Base-by-base conservation (phyloP, 2,329 filamentous ascomycete species). In the Colletotrichum eremochloae region DNA sequence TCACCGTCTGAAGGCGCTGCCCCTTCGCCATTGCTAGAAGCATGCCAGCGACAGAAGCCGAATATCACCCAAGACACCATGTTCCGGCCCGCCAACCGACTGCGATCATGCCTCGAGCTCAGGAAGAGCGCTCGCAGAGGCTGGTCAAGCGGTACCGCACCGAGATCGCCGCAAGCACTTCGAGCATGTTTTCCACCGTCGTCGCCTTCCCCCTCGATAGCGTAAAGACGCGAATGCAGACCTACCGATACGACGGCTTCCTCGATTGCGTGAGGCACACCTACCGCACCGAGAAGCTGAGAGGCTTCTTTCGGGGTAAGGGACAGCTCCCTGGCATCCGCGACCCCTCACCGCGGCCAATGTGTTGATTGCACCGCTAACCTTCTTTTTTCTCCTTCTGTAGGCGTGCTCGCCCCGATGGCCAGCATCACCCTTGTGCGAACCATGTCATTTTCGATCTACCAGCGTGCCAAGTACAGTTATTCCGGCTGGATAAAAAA, bases 181-280 rank as follows among this genome's bases (percentile, higher is more conserved):
- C 92, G 79, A 95, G 92, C 81, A 87, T 95, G 75, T 86, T 96
- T 68, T 94, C 93, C 48, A 96, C 94, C 53, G 88, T 94, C 79
- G 87, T 89, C 75, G 92, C 94, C n/a, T 97, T 96, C 79, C 94
- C 94, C 31, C 89, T 97, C 76, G 94, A 97, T 81, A 96, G 94
- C 77, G 92, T 96, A 80, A 97, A 97, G 86, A 95, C 93, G 68
- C 93, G 94, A 78, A 94, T 96, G 90, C 94, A 97, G 85, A 93
- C 93, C 75, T 96, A 96, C 82, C 90, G 92, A 75, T 95, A 93
- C 83, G 87, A 88, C 75, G 93, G 89, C 76, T 94, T 93, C 81
- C 82, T 88, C 79, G 91, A 94, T 81, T 95, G 93, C 80, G 89
- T 95, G 63, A 87, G 86, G 74, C 88, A 93, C 76, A 96, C 94